phyloP scores from a whole-genome alignment of 2,329 filamentous ascomycete genomes.

The Cercospora zeae-maydis region DNA sequence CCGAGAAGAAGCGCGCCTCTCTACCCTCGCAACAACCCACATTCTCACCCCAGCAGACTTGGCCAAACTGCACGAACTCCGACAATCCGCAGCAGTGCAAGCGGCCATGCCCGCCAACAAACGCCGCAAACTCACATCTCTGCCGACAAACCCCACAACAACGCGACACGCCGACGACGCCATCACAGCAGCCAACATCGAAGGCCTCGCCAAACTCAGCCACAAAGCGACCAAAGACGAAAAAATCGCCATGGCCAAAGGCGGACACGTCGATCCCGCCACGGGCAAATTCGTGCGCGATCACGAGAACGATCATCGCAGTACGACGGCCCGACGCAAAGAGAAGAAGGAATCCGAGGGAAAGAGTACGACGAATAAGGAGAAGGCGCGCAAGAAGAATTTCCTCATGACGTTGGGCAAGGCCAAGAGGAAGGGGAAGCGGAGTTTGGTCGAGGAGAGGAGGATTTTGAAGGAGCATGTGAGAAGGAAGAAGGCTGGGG shows the following conservation, averaged over 20 bases:
- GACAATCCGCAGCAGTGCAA: conserved; percentile 67
- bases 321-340: conserved; percentile 76
- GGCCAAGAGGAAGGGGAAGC: conserved; percentile 91
- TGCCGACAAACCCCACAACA: conserved; percentile 29
- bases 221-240: conserved; percentile 88
- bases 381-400: conserved; percentile 97
- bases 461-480: conserved; percentile 78
- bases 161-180: conserved; percentile 71
- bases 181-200: conserved; percentile 86
- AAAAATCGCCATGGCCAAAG: conserved; percentile 74
- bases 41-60: conserved; percentile 95
- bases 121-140: conserved; percentile 37
- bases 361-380: conserved; percentile 95
- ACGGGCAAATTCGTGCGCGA: conserved; percentile 39
- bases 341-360: conserved; percentile 83
- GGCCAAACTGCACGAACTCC: conserved; percentile 88
- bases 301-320: conserved; percentile 69
- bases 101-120: conserved; percentile 52
- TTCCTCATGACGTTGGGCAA: conserved; percentile 98
- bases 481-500: conserved; percentile 77
- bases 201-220: conserved; percentile 72
- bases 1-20: conserved; percentile 40
- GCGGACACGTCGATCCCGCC: conserved; percentile 56
- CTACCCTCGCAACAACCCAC: conserved; percentile 82
- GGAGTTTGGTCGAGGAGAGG: conserved; percentile 80